A percentile compares a stretch with the other conserved stretches of the same genome.
Evolutionary conservation across 192 early-diverging fungal species (phyloP).

Genomic region (Umbelopsis sp.): DNA sequence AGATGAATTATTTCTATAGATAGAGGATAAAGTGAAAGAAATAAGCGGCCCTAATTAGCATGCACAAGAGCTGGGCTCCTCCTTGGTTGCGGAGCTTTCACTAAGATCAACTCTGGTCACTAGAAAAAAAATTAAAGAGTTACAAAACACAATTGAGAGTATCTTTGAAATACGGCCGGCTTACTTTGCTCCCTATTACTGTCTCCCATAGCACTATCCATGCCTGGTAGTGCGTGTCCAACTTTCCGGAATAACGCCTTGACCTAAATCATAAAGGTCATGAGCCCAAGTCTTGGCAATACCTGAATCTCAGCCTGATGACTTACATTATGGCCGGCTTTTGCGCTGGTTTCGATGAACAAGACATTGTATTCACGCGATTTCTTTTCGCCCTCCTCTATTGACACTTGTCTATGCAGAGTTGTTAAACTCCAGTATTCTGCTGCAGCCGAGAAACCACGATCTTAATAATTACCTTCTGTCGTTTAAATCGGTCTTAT

Average conservation of each 20-base stretch:
- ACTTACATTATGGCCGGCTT: conserved; percentile 95
- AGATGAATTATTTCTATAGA: background rate
- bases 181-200: conserved; percentile 36
- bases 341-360: conserved; percentile 99
- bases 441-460: background rate
- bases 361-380: conserved; percentile 95
- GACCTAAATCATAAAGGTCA: conserved; percentile 54
- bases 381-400: conserved; percentile 98
- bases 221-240: conserved; percentile 86
- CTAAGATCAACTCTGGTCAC: conserved; percentile 41
- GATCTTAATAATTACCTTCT: conserved; percentile 59
- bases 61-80: conserved; percentile 30
- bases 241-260: conserved; percentile 98
- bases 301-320: too few relatives aligned
- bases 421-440: background rate
- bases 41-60: conserved; percentile 24
- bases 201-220: conserved; percentile 72
- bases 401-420: conserved; percentile 78
- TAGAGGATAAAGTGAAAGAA: background rate
- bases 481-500: conserved; percentile 97
- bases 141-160: background rate
- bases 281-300: too few relatives aligned
- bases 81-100: conserved; percentile 23
- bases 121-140: conserved; percentile 19
- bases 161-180: conserved; percentile 2